Conservation (phyloP, 805 yeast species). For the Lachancea dasiensis region DNA sequence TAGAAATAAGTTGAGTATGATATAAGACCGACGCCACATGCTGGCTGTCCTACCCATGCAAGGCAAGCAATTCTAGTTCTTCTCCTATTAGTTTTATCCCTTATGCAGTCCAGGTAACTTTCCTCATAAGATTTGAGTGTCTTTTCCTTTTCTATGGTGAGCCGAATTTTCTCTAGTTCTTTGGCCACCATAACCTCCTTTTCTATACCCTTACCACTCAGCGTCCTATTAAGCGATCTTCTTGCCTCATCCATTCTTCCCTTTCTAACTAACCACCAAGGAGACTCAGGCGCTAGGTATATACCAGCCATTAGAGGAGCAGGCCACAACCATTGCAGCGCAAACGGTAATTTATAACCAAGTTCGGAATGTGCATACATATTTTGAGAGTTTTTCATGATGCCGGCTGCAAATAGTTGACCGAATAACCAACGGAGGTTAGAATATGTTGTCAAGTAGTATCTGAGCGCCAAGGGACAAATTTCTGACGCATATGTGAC, state of each 20-base stretch:
- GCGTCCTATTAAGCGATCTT: slow-evolving; percentile 30
- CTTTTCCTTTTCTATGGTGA: slow-evolving; percentile 37
- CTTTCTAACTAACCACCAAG: slow-evolving; percentile 46
- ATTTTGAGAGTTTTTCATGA: slow-evolving; percentile 35
- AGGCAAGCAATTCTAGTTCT: slow-evolving; percentile 46
- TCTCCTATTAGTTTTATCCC: slow-evolving; percentile 37
- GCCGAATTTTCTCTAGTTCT: slow-evolving; percentile 39
- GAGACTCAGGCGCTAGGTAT: slow-evolving; percentile 50
- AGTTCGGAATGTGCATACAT: slow-evolving; percentile 24
- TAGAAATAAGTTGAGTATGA: slow-evolving; percentile 47
- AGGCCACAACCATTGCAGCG: slow-evolving; percentile 58
- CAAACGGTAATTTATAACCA: slow-evolving; percentile 51
- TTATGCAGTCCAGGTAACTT: slow-evolving; percentile 39
- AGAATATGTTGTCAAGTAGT: slow-evolving; percentile 43
- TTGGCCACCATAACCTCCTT: slow-evolving; percentile 35
- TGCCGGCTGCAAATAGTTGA: slow-evolving; percentile 49
- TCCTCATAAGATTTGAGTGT: slow-evolving; percentile 7
- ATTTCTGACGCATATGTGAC: slow-evolving; percentile 55
- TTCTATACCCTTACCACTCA: slow-evolving; percentile 27
- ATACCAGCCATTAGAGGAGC: slow-evolving; percentile 40
- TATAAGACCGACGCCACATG: slow-evolving; percentile 42
- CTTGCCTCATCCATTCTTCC: slow-evolving; percentile 40
- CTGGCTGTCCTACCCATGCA: slow-evolving; percentile 41
- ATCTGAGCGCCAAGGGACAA: slow-evolving; percentile 46
- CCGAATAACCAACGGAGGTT: slow-evolving; percentile 54